Conservation (phyloP, 306 rosid genomes). For the Alnus glutinosa region DNA sequence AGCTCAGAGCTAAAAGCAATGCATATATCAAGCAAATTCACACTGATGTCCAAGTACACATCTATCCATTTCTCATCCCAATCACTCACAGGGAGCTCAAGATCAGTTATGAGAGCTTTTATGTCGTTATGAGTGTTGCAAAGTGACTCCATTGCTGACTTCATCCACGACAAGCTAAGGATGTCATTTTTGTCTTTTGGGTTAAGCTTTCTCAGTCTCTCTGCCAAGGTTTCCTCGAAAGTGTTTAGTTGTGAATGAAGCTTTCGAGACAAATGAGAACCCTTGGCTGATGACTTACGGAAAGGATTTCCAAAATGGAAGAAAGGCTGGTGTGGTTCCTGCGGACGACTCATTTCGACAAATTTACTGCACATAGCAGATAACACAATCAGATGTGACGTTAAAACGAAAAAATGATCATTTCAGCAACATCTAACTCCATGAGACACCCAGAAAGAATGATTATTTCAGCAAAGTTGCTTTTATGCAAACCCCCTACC, state of each 20-base stretch:
- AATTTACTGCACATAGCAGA: slow-evolving; percentile 35
- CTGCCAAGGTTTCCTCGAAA: slow-evolving; percentile 69
- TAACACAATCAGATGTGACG: neutral
- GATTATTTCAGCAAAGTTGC: neutral
- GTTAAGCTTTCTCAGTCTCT: slow-evolving; percentile 59
- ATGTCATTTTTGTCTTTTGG: slow-evolving; percentile 61
- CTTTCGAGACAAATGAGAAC: slow-evolving; percentile 55
- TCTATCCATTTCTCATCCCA: slow-evolving; percentile 95
- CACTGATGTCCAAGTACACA: slow-evolving; percentile 74
- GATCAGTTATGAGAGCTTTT: slow-evolving; percentile 48
- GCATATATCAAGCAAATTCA: slow-evolving; percentile 77
- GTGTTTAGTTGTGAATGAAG: slow-evolving; percentile 44
- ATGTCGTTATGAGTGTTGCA: slow-evolving; percentile 62
- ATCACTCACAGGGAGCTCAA: slow-evolving; percentile 63
- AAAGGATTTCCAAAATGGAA: slow-evolving; percentile 85
- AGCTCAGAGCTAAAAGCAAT: slow-evolving; percentile 74
- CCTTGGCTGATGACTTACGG: slow-evolving; percentile 56
- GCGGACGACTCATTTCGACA: slow-evolving; percentile 63
- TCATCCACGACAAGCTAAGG: slow-evolving; percentile 87
- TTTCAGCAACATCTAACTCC: neutral
- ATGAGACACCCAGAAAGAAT: neutral
- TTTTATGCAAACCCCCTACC: neutral
- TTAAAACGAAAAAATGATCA: too few species aligned
- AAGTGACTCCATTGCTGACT: slow-evolving; percentile 60
- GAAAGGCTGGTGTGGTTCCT: slow-evolving; percentile 63